Percentiles rank a stretch among this genome's conserved stretches.
Conservation (phyloP, 2,329 filamentous ascomycete genomes). For the Colletotrichum caudatum region DNA sequence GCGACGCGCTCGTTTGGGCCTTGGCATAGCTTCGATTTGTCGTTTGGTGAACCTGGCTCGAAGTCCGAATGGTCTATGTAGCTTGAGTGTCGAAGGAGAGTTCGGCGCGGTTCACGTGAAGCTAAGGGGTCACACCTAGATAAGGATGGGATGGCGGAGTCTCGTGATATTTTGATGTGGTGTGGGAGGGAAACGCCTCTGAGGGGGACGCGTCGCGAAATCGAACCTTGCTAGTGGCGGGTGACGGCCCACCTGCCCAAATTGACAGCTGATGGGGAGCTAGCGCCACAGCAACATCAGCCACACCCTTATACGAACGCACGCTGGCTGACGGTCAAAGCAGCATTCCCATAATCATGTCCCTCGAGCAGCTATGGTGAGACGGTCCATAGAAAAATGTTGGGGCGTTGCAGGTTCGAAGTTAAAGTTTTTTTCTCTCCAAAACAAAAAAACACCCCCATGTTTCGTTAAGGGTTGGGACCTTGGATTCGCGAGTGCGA, state of each 20-base stretch:
- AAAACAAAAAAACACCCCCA: too few relatives aligned
- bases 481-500: conserved; percentile 1
- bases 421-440: background rate
- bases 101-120: background rate
- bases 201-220: conserved; percentile 37
- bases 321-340: background rate
- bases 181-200: conserved; percentile 34
- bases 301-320: conserved; percentile 15
- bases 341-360: background rate
- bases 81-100: background rate
- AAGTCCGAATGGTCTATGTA: background rate
- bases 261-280: conserved; percentile 20
- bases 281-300: conserved; percentile 34
- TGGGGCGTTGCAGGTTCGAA: background rate
- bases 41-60: background rate
- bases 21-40: conserved; percentile 45
- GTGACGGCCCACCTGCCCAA: conserved; percentile 15
- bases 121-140: conserved; percentile 8
- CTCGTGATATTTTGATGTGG: conserved; percentile 39
- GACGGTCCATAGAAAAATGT: background rate
- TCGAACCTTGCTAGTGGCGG: conserved; percentile 25
- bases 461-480: conserved; percentile 14
- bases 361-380: background rate
- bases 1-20: conserved; percentile 49
- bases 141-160: conserved; percentile 15